Conservation (phyloP, 345 rosid genomes). For the Citrus maxima region DNA sequence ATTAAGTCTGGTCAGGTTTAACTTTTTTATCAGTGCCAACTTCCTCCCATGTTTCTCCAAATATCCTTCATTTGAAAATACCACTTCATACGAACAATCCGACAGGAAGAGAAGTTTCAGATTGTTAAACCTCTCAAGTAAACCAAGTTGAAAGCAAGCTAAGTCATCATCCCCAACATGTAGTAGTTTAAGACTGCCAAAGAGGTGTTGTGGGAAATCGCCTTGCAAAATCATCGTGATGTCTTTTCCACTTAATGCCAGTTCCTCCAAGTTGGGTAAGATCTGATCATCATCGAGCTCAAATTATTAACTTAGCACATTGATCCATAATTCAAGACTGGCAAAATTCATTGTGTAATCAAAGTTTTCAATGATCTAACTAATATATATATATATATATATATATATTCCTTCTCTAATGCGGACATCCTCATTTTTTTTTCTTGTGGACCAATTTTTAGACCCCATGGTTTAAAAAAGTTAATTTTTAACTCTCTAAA, state of each 20-base stretch:
- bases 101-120: conserved; percentile 7
- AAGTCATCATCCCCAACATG: neutral
- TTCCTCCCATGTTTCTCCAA: neutral
- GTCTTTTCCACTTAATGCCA: neutral
- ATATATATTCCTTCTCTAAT: too few relatives aligned
- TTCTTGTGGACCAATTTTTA: too few relatives aligned
- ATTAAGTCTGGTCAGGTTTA: rapidly evolving
- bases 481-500: too few relatives aligned
- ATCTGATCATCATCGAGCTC: too few relatives aligned
- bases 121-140: conserved; percentile 4
- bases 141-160: neutral
- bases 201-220: neutral
- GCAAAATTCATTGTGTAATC: neutral
- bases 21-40: neutral
- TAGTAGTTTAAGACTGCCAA: neutral
- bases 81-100: neutral
- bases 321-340: rapidly evolving
- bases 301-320: too few relatives aligned
- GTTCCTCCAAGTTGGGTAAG: conserved; percentile 14
- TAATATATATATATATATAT: too few relatives aligned
- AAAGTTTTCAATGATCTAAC: too few relatives aligned
- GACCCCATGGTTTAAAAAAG: too few relatives aligned
- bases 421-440: too few relatives aligned
- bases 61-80: neutral
- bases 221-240: neutral